Percentiles rank a stretch among this genome's conserved stretches.
Evolutionary conservation across 352 stramenopile genomes (phyloP).

Genomic region (Saprolegnia parasitica): DNA sequence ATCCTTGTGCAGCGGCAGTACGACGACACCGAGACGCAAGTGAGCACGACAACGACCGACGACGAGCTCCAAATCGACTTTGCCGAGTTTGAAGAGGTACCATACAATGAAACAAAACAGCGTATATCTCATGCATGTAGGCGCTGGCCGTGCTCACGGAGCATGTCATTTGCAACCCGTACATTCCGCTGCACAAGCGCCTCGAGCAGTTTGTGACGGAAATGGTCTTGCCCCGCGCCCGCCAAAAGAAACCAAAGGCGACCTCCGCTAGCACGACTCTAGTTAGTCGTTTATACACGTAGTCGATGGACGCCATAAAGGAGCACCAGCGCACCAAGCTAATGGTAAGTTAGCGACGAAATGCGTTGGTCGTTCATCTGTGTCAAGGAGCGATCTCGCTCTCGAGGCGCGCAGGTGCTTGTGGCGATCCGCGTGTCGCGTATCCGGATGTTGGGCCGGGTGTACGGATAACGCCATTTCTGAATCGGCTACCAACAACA

Average conservation of each 20-base stretch:
- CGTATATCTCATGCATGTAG: not conserved
- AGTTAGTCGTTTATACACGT: too few species aligned
- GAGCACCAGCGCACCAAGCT: too few species aligned
- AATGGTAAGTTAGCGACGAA: too few species aligned
- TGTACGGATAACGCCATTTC: not conserved
- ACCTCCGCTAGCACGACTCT: too few species aligned
- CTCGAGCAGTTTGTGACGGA: constrained; percentile 74
- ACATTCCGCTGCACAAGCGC: constrained; percentile 68
- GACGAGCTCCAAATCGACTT: constrained; percentile 25
- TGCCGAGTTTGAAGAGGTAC: constrained; percentile 29
- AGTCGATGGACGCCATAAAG: too few species aligned
- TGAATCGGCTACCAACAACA: not conserved
- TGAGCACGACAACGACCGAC: not conserved
- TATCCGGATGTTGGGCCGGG: too few species aligned
- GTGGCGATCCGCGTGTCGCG: too few species aligned
- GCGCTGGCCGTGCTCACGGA: constrained; percentile 64
- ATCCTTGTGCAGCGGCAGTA: constrained; percentile 65
- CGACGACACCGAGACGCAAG: constrained; percentile 25
- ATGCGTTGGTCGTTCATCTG: too few species aligned
- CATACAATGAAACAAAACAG: not conserved
- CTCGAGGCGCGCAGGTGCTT: too few species aligned
- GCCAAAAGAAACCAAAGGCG: constrained; percentile 43
- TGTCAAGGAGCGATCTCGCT: too few species aligned
- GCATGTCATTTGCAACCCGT: constrained; percentile 77
- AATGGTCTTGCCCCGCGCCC: constrained; percentile 58